phyloP scores from a whole-genome alignment of 768 basidiomycete species.

The Kwoniella bestiolae region DNA sequence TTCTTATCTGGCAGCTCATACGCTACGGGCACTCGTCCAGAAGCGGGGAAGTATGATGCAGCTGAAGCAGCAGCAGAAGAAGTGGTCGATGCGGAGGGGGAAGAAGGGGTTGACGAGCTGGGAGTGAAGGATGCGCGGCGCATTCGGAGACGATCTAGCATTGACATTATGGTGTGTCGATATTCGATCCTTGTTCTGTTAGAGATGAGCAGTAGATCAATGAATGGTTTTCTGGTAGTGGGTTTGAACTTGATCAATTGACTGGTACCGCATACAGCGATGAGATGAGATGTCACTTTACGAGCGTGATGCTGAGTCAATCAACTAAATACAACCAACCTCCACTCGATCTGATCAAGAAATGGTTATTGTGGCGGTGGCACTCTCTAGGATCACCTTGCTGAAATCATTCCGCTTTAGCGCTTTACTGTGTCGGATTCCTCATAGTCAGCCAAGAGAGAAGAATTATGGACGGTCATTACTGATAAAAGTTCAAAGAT shows the following conservation, averaged over 20 bases:
- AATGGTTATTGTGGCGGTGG: background rate
- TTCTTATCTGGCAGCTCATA: slow-evolving; percentile 38
- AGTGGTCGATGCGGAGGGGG: slow-evolving; percentile 17
- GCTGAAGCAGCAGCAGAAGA: background rate
- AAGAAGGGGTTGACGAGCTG: background rate
- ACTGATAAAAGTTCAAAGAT: no score
- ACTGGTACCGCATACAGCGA: background rate
- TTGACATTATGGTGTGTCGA: slow-evolving; percentile 3
- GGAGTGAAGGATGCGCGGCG: slow-evolving; percentile 10
- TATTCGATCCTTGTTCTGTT: background rate
- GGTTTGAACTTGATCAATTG: no score
- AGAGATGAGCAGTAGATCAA: no score
- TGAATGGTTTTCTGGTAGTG: no score
- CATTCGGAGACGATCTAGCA: slow-evolving; percentile 16
- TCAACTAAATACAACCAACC: background rate
- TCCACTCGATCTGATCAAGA: background rate
- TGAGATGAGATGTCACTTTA: background rate
- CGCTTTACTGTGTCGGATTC: no score
- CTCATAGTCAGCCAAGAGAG: no score
- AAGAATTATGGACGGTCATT: no score
- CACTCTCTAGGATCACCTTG: no score
- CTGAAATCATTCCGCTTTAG: no score
- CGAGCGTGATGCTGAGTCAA: background rate
- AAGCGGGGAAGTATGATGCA: background rate
- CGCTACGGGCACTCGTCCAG: slow-evolving; percentile 15